Percentiles rank a stretch among this genome's conserved stretches.
Conservation (phyloP, 2,329 filamentous ascomycete species). For the Phoma sp. region DNA sequence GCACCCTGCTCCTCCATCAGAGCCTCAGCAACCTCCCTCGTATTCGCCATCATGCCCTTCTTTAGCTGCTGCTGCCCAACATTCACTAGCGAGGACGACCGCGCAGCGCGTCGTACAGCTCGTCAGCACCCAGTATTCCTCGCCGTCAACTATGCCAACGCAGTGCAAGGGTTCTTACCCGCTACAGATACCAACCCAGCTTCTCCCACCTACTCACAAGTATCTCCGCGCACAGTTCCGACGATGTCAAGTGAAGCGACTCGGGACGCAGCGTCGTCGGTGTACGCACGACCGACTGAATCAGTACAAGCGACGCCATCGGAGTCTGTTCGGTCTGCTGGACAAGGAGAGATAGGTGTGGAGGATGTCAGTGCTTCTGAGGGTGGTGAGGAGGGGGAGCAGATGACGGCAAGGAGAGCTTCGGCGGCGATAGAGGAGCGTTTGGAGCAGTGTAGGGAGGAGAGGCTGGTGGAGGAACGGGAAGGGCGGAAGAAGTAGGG, state of each 20-base stretch:
- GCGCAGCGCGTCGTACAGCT: not conserved
- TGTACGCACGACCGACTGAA: not conserved
- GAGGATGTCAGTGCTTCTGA: not conserved
- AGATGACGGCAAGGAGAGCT: too few relatives aligned
- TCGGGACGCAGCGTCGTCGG: not conserved
- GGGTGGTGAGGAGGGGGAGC: too few relatives aligned
- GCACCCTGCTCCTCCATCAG: not conserved
- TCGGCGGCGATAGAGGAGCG: too few relatives aligned
- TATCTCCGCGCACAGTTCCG: conserved; percentile 1
- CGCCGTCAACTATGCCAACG: not conserved
- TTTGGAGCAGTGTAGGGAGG: too few relatives aligned
- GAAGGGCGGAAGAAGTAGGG: too few relatives aligned
- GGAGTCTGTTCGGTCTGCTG: not conserved
- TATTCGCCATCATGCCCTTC: not conserved
- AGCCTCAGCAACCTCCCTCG: not conserved
- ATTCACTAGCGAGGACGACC: not conserved
- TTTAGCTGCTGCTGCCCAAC: not conserved
- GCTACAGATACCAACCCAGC: not conserved
- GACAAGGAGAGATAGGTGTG: not conserved
- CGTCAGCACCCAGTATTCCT: not conserved
- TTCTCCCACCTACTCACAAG: not conserved
- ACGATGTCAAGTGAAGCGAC: not conserved
- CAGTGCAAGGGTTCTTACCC: not conserved
- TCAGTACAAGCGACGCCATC: not conserved
- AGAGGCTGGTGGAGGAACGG: too few relatives aligned